phyloP scores from a whole-genome alignment of 1,284 basidiomycete species.

The Phellopilus nigrolimitatus region DNA sequence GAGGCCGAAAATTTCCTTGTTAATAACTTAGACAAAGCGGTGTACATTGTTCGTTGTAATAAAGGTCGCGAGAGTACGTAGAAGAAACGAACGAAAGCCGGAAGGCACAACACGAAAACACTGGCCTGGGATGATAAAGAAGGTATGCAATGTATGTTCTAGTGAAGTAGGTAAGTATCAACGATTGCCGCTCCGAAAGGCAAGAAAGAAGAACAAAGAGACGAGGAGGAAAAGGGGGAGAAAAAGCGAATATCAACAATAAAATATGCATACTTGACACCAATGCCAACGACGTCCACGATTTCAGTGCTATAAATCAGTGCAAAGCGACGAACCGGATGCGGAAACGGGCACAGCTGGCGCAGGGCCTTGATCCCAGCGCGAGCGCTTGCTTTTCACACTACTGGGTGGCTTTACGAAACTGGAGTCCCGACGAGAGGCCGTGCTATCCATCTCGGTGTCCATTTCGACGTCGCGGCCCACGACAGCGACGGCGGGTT shows the following conservation, averaged over 20 bases:
- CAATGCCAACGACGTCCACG: not conserved
- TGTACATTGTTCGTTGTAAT: no score
- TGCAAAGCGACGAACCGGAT: not conserved
- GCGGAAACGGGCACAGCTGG: not conserved
- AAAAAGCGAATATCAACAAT: no score
- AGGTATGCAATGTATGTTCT: no score
- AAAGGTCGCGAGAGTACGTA: no score
- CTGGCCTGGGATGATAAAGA: no score
- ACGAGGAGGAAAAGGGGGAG: not conserved
- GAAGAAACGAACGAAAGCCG: no score
- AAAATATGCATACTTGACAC: not conserved
- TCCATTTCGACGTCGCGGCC: constrained; percentile 23
- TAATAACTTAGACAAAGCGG: no score
- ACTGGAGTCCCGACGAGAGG: not conserved
- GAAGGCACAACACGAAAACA: no score
- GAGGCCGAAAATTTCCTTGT: no score
- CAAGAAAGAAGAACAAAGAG: not conserved
- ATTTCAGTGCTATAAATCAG: constrained; percentile 6
- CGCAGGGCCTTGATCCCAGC: constrained; percentile 5
- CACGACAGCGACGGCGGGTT: constrained; percentile 25
- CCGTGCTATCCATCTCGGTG: not conserved
- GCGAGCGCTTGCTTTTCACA: not conserved
- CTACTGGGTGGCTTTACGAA: not conserved
- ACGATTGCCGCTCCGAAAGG: no score
- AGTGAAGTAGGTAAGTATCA: no score